A percentile compares a stretch with the other conserved stretches of the same genome.
Evolutionary conservation across 768 basidiomycete species (phyloP).

Genomic region (Crassisporium funariophilum): DNA sequence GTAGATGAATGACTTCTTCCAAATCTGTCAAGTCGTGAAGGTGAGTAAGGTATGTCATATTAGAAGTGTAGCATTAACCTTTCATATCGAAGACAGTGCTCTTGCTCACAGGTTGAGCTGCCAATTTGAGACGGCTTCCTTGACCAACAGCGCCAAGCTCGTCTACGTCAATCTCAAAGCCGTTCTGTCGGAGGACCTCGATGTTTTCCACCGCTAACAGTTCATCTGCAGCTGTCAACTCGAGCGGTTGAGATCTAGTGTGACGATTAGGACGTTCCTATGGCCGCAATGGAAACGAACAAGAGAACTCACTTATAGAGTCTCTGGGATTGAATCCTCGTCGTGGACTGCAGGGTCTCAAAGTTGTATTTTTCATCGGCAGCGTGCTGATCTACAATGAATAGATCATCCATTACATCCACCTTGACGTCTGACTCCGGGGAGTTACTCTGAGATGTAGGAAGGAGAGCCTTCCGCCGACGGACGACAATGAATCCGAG

Average conservation of each 20-base stretch:
- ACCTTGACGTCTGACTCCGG: not conserved
- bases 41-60: not conserved
- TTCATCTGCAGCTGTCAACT: conserved; percentile 89
- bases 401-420: conserved; percentile 75
- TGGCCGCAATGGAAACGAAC: not conserved
- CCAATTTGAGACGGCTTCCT: conserved; percentile 56
- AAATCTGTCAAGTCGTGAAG: conserved; percentile 57
- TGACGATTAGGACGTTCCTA: conserved; percentile 5
- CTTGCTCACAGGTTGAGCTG: conserved; percentile 91
- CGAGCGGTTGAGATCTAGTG: conserved; percentile 70
- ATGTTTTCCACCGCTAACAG: conserved; percentile 85
- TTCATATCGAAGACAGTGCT: conserved; percentile 86
- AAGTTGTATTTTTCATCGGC: conserved; percentile 99
- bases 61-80: conserved; percentile 47
- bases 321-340: conserved; percentile 83
- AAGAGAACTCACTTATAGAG: conserved; percentile 66
- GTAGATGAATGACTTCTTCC: conserved; percentile 87
- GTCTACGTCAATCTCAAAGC: conserved; percentile 78
- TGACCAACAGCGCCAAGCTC: conserved; percentile 43
- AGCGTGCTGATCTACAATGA: conserved; percentile 97
- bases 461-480: conserved; percentile 39
- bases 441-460: conserved; percentile 9
- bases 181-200: conserved; percentile 81
- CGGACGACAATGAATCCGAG: conserved; percentile 91
- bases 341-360: conserved; percentile 90